Evolutionary conservation across 2,329 filamentous ascomycete genomes (phyloP).

Genomic region (Cercospora sojina): DNA sequence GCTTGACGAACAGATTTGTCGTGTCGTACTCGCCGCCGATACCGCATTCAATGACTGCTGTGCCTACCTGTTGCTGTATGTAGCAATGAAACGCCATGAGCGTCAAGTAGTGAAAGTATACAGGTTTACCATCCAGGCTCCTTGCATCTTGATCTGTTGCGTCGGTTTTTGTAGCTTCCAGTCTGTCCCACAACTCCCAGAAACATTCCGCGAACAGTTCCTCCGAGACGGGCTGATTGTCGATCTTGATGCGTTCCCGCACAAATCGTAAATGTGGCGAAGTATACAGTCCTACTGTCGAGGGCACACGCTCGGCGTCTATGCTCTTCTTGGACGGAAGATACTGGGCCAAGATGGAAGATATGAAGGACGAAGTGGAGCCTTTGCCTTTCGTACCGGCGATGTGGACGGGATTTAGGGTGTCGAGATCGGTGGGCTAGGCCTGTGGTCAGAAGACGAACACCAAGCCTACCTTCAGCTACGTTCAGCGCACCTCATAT

Average conservation of each 20-base stretch:
- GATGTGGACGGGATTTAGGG: conserved; percentile 70
- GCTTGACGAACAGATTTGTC: conserved; percentile 76
- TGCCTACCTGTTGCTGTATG: conserved; percentile 69
- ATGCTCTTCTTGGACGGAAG: conserved; percentile 42
- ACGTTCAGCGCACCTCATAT: conserved; percentile 60
- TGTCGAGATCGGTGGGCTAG: conserved; percentile 62
- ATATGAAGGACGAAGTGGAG: conserved; percentile 80
- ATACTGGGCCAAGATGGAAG: conserved; percentile 71
- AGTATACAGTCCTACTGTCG: conserved; percentile 70
- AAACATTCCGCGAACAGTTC: conserved; percentile 73
- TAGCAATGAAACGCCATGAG: conserved; percentile 86
- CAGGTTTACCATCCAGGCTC: conserved; percentile 67
- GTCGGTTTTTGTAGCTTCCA: conserved; percentile 55
- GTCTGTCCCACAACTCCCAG: conserved; percentile 76
- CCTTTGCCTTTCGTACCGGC: conserved; percentile 95
- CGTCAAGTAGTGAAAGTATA: conserved; percentile 90
- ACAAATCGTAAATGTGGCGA: conserved; percentile 82
- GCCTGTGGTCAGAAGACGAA: conserved; percentile 13
- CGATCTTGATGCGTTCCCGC: conserved; percentile 79
- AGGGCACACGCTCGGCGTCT: conserved; percentile 31
- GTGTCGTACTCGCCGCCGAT: conserved; percentile 93
- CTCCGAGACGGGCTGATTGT: conserved; percentile 68
- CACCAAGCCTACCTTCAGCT: conserved; percentile 15
- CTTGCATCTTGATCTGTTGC: conserved; percentile 52
- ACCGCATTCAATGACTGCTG: conserved; percentile 85